Percentiles rank a stretch among this genome's conserved stretches.
Conservation (phyloP, 75 land plant species). For the Sequoiadendron giganteum region DNA sequence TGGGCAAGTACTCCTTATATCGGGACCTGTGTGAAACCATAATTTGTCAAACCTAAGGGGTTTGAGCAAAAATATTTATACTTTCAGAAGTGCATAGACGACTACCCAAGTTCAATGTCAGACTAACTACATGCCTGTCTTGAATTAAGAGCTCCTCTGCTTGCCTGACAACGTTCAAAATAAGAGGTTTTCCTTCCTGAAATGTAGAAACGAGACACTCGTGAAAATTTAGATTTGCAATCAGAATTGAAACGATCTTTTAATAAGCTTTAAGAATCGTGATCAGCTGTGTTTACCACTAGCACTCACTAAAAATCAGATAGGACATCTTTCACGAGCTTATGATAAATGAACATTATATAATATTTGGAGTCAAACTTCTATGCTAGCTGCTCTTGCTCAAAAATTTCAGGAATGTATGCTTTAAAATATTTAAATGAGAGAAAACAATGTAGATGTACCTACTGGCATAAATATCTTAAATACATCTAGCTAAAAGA, state of each 20-base stretch:
- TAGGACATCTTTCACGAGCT: background rate
- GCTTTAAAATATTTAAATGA: background rate
- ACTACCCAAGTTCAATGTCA: background rate
- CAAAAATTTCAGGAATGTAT: background rate
- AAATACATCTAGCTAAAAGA: too few relatives aligned
- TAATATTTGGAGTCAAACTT: background rate
- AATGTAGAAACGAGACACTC: background rate
- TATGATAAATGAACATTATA: background rate
- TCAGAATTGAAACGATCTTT: background rate
- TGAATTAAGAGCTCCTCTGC: conserved; percentile 82
- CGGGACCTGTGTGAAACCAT: conserved; percentile 47
- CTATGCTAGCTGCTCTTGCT: background rate
- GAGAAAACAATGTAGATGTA: background rate
- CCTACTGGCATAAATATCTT: too few relatives aligned
- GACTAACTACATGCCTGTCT: conserved; percentile 50
- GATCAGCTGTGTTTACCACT: background rate
- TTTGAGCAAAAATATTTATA: background rate
- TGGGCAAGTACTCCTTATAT: conserved; percentile 88
- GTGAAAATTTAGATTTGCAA: background rate
- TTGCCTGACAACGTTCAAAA: conserved; percentile 81
- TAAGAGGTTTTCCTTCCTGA: conserved; percentile 94
- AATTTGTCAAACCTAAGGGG: background rate
- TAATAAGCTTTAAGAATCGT: background rate
- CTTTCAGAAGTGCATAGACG: background rate
- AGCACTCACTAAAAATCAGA: background rate